Evolutionary conservation across 1,284 basidiomycete genomes (phyloP).

Genomic region (Fomitiporia mediterranea): DNA sequence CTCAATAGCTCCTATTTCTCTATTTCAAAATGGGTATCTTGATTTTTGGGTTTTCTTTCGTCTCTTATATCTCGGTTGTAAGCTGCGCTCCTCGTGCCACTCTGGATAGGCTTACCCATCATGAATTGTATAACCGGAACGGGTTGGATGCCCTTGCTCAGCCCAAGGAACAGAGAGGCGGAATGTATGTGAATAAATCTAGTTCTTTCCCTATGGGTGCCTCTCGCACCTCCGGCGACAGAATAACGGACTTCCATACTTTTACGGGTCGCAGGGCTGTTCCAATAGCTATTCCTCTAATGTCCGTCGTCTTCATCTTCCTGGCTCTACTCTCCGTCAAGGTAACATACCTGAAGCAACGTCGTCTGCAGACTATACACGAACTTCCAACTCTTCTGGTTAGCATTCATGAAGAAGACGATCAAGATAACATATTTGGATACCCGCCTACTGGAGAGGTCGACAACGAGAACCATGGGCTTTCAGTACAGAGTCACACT

Average conservation of each 20-base stretch:
- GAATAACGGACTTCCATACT: not conserved
- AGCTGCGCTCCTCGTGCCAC: not conserved
- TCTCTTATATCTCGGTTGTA: not conserved
- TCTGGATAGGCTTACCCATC: not conserved
- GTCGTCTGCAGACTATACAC: conserved; percentile 17
- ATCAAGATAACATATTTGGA: not conserved
- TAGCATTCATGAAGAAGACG: not conserved
- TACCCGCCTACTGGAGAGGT: not conserved
- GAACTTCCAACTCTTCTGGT: conserved; percentile 3
- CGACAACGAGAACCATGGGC: not conserved
- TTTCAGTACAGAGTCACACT: not conserved
- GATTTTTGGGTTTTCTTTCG: too few relatives aligned
- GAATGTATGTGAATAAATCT: too few relatives aligned
- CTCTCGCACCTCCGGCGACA: too few relatives aligned
- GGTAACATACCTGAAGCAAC: conserved; percentile 13
- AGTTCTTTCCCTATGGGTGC: too few relatives aligned
- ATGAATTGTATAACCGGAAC: too few relatives aligned
- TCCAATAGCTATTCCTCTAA: conserved; percentile 6
- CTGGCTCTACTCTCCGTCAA: conserved; percentile 10
- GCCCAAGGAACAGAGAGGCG: too few relatives aligned
- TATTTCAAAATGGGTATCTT: too few relatives aligned
- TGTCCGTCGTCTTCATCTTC: conserved; percentile 2
- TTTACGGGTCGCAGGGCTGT: not conserved
- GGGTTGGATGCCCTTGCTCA: too few relatives aligned
- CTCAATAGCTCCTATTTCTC: too few relatives aligned